Evolutionary conservation across 345 rosid species (phyloP), one percentile per base, ranked within the genome.

Genomic region (Populus deltoides): DNA sequence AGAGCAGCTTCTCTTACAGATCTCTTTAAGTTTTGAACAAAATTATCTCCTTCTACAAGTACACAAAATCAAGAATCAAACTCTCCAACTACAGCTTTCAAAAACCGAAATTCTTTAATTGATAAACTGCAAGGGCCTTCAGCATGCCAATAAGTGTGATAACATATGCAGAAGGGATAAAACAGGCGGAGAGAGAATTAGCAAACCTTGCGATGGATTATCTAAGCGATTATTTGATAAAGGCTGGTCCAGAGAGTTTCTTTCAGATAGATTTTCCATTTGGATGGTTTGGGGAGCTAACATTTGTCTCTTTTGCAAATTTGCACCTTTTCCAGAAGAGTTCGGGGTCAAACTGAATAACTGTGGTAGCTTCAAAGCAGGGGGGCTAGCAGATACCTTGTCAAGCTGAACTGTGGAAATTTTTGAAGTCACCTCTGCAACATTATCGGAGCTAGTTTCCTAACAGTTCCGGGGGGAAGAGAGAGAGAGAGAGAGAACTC

Each of bases 1-100:
- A 96, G 59, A 45, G 99, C 99, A 47, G 95, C 94, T 89, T 92
- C 97, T 78, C 99, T 83, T 20, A 96, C 99, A 76, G 99, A 92
- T 81, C 92, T 92, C 90, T 90, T 96, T 78, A 96, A 86, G 86
- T 88, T 89, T 81, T 89, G 92, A 74, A 90, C 85, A 85, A 85
- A 88, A 75, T 77, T 79, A 77, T 88, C 93, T 55, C 86, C 75
- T 81, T 90, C 99, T 96, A 91, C 87, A 90, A 80, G 74, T 24
- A 82, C 70, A 82, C 63, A 73, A 80, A 39, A 70, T 71, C 66
- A 45, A 70, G 33, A 66, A 66, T 76, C 80, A 76, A 65, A 72
- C 76, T 62, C 70, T 73, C 53, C 33, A 57, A 33, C 61, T 67
- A 45, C 83, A 75, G 77, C 66, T 43, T 38, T 62, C 63, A 29